Base-by-base conservation (phyloP, 1,284 basidiomycete genomes). In the Moesziomyces aphidis region DNA sequence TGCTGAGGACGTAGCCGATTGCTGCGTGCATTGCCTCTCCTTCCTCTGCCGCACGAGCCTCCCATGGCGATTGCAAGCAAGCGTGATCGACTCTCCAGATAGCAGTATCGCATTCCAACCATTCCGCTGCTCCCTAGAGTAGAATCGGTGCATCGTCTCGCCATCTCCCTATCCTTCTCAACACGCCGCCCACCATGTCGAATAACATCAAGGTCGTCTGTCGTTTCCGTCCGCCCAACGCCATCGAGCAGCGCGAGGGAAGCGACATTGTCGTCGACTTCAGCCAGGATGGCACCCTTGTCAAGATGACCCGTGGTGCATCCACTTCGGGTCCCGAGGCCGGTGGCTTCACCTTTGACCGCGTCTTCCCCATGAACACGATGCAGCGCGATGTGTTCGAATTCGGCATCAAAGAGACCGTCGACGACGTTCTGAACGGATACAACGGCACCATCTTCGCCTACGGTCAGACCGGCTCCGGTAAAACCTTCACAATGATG, bases 291-390 rank as follows among this genome's bases (percentile, higher is more conserved):
- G 93, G 95, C 77, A 90, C 91, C 76, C 92, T 92, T 3, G 93
- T 94, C 59, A 90, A 93, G 78, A 66, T 80, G 70, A 58, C 64
- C 7, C 57, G 48, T n/a, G 61, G 72, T 80, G 86, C 85, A 56
- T 62, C 68, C 34, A 73, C 74, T 31, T 71, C 76, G 31, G 76
- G 86, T 42, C 85, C 86, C 6, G 86, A 87, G 72, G 86, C 89
- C 86, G 91, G 93, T 87, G 96, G 95, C 43, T 99, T 99, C 87
- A 94, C 93, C 31, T 98, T 98, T 82, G 97, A 99, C 86, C 89
- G 94, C 68, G 95, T 97, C 36, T 99, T 99, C 84, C 92, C 94
- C 66, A 95, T 97, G 89, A 90, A 89, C 50, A 94, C 95, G 28
- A 89, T 90, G 86, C 97, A 99, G 86, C 88, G 91, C 56, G 94